Conservation (phyloP, 306 rosid genomes). For the Alnus rubra region DNA sequence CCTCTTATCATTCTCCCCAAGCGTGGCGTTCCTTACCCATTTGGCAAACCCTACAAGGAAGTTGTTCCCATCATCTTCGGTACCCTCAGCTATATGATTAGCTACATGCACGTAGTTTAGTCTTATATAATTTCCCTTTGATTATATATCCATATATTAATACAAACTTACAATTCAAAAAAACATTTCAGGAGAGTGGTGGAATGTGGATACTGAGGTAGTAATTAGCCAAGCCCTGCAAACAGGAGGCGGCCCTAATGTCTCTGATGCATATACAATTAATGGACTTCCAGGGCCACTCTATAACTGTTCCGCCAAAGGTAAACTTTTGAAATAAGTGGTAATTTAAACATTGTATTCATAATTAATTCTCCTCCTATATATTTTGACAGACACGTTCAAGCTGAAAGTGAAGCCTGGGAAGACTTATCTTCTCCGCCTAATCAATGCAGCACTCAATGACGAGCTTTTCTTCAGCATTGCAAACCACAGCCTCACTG, state of each 20-base stretch:
- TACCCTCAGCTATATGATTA: background rate
- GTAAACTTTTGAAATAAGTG: too few species aligned
- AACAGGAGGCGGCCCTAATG: constrained; percentile 16
- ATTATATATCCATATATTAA: too few species aligned
- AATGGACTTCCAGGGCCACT: constrained; percentile 18
- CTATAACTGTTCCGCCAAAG: constrained; percentile 5
- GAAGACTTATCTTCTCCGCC: background rate
- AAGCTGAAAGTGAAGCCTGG: background rate
- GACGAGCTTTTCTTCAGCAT: constrained; percentile 18
- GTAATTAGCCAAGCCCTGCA: constrained; percentile 15
- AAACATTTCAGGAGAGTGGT: constrained; percentile 9
- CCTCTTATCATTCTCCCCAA: constrained; percentile 16
- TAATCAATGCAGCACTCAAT: background rate
- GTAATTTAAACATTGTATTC: too few species aligned
- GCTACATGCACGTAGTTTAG: too few species aligned
- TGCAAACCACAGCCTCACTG: constrained; percentile 1
- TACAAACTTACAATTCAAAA: background rate
- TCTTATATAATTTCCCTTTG: too few species aligned
- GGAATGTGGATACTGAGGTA: constrained; percentile 6
- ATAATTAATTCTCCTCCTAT: too few species aligned
- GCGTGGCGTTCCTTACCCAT: constrained; percentile 3
- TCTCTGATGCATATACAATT: background rate
- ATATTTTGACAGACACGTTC: background rate
- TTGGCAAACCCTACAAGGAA: constrained; percentile 2
- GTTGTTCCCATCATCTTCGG: constrained; percentile 12